Conservation (phyloP, 1,139 yeast genomes). For the Kluyveromyces sp. region DNA sequence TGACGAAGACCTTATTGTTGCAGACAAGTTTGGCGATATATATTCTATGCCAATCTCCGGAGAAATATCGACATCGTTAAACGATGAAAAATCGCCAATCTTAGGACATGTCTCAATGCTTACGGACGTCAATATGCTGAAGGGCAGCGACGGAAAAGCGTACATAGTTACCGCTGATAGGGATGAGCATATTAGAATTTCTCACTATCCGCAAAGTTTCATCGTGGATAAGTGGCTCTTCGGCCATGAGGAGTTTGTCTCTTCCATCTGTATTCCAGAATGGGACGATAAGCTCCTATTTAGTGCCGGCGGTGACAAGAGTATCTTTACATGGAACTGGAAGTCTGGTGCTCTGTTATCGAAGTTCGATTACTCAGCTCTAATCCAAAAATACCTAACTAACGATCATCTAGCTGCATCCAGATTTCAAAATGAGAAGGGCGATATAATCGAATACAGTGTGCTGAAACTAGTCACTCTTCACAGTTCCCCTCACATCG, state of each 20-base stretch:
- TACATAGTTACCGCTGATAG: constrained; percentile 79
- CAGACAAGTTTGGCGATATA: constrained; percentile 98
- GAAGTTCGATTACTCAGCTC: constrained; percentile 43
- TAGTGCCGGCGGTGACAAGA: constrained; percentile 89
- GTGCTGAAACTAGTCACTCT: constrained; percentile 42
- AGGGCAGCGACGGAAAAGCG: constrained; percentile 36
- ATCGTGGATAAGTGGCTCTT: constrained; percentile 78
- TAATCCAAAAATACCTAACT: constrained; percentile 44
- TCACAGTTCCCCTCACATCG: constrained; percentile 31
- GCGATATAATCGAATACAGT: constrained; percentile 43
- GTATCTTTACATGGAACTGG: constrained; percentile 78
- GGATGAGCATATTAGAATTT: constrained; percentile 92
- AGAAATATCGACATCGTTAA: constrained; percentile 18
- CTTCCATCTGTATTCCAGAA: constrained; percentile 49
- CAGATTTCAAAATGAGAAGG: constrained; percentile 50
- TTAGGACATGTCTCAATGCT: constrained; percentile 97
- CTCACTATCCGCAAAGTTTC: constrained; percentile 71
- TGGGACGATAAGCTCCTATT: constrained; percentile 47
- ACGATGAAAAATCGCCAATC: constrained; percentile 44
- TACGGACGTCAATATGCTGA: constrained; percentile 55
- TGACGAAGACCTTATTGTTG: constrained; percentile 52
- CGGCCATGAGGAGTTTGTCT: constrained; percentile 81
- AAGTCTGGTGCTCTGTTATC: constrained; percentile 41
- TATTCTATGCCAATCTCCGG: constrained; percentile 45
- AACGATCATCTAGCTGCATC: constrained; percentile 62